phyloP scores from a whole-genome alignment of 371 early-diverging fungal species.

The Syncephalastrum racemosum region DNA sequence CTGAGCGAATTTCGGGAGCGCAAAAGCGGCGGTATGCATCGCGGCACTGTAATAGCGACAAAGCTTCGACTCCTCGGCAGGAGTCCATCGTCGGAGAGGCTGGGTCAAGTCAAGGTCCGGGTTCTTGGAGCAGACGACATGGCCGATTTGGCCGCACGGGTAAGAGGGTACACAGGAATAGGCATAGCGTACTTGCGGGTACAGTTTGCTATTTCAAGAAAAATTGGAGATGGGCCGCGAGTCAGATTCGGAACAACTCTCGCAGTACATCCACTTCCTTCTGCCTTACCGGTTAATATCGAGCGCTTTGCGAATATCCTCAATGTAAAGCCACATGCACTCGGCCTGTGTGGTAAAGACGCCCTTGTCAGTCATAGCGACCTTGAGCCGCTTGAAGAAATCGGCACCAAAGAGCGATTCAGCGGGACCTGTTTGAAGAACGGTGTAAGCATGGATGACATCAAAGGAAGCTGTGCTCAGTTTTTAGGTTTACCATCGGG shows the following conservation, averaged over 20 bases:
- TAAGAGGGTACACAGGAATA: conserved; percentile 95
- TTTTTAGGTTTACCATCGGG: conserved; percentile 72
- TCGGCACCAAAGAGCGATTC: conserved; percentile 89
- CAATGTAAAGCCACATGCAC: conserved; percentile 96
- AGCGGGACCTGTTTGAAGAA: conserved; percentile 74
- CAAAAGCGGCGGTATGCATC: conserved; percentile 92
- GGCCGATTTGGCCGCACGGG: conserved; percentile 96
- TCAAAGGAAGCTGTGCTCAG: not conserved
- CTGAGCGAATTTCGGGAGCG: conserved; percentile 88
- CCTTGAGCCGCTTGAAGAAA: conserved; percentile 90
- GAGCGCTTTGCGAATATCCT: conserved; percentile 86
- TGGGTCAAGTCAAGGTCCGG: conserved; percentile 64
- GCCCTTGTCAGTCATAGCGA: conserved; percentile 89
- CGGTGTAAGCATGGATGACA: not conserved
- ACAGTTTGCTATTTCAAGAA: conserved; percentile 56
- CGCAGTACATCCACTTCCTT: too few species aligned
- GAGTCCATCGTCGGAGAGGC: conserved; percentile 78
- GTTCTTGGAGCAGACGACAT: conserved; percentile 88
- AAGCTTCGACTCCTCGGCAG: conserved; percentile 77
- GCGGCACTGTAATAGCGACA: conserved; percentile 91
- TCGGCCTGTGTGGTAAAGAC: conserved; percentile 96
- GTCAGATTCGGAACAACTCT: too few species aligned
- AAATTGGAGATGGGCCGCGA: too few species aligned
- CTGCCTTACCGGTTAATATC: conserved; percentile 46
- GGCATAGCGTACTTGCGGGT: conserved; percentile 90